Base-by-base conservation (phyloP, 441 rosid genomes). In the Brassica balearica region DNA sequence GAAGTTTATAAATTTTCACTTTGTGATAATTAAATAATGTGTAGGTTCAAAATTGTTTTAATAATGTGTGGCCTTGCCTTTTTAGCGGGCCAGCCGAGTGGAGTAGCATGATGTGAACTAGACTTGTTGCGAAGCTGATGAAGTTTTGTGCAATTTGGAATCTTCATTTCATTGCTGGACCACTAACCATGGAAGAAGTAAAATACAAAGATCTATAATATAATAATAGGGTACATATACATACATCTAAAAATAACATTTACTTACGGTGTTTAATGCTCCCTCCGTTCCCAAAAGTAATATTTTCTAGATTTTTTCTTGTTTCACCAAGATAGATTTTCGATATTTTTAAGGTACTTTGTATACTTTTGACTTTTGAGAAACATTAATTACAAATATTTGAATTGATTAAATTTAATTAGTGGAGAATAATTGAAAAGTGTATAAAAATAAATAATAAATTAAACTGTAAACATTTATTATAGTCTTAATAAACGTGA, bases 101-200 rank as follows among this genome's bases (percentile, higher is more conserved):
- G 15, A 41, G 59, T 23, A 74, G 38, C 67, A 23, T 41, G 72
- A 75, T 75, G 72, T 67, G 59, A 67, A 75, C 67, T 6, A 2
- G 71, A 58, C 41, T 75, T 66, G 78, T 75, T 67, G 67, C 6
- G 60, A 70, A 67, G 67, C 58, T 25, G 8, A 41, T 68, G 61
- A 17, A 75, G 61, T 43, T 59, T 75, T 41, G 22, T 75, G 73
- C 36, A 43, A 68, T 46, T 41, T 68, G 68, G 78, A 68, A 67
- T 75, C 60, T 67, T 59, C 60, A 22, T 8, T 22, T 12, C 64
- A 32, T 53, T 51, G 38, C 36, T 64, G 38, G 38, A 63, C 43
- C 17, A 23, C 12, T 27, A 22, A 60, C 38, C 38, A 25, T 23
- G 65, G 15, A 61, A 61, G 17, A 61, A 12, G 17, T 2, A 10